Base-by-base conservation (phyloP, 2,329 filamentous ascomycete genomes). In the Diaporthe capsici region DNA sequence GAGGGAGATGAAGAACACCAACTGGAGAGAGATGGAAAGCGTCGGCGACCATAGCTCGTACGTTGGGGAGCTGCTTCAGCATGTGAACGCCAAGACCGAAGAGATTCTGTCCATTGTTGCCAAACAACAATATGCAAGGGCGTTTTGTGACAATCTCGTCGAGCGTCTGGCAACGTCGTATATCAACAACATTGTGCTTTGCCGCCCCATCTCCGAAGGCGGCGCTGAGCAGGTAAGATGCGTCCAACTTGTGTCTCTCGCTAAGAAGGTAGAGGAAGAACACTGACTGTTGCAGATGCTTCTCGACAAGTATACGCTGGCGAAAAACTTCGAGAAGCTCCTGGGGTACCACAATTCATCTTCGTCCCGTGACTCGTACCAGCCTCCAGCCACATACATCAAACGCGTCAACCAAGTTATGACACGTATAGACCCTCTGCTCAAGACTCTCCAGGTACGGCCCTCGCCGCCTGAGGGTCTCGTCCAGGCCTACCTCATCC, bases 1-100 rank as follows among this genome's bases (percentile, higher is more conserved):
- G 97, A 92, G 96, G 74, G 97, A 98, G 86, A 99, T 99, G 97
- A 94, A 93, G 78, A 98, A 98, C 82, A 98, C 94, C 0, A 94
- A 96, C 67, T 99, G 97, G 97, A 94, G 93, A 83, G 95, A 94
- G 78, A 94, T 99, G 88, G 97, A 98, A 80, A 94, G 90, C 76
- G 97, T 98, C 5, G 95, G 95, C 60, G 97, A 99, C 83, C 95
- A 98, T 82, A 98, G 95, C 84, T 93, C 94, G 0, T 99, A 98
- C 80, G 95, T 98, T 37, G 91, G 92, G 12, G 95, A 98, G 83
- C 88, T 99, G 3, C 85, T 98, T 63, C 90, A 89, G 71, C 91
- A 92, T 75, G 89, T 97, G 75, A 94, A 95, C 81, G 87, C 88
- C 5, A 93, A 92, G 78, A 90, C 94, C 20, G 89, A 90, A 39